Base-by-base conservation (phyloP, 306 rosid genomes). In the Lotus japonicus region DNA sequence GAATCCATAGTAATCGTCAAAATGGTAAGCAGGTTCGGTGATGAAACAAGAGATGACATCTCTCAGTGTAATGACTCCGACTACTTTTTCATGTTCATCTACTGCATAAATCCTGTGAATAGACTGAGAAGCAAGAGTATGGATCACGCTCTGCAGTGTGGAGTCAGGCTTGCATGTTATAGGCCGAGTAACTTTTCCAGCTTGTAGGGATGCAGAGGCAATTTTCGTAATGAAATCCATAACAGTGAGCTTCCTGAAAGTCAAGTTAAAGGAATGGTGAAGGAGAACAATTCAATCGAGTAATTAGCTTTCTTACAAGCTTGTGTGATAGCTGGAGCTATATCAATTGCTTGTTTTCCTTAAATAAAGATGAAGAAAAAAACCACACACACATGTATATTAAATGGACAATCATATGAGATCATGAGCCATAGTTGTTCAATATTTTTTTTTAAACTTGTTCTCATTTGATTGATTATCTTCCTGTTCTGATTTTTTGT, bases 31-130 rank as follows among this genome's bases (percentile, higher is more conserved):
- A 12, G 98, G 98, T 55, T 90, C 97, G 11, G 64, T 71, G 71
- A 88, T 84, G 79, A 90, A 94, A 82, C 98, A 86, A 64, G 96
- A 83, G 71, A 94, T 94, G 58, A 88, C 96, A 62, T 94, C 99
- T 84, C 99, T 85, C 70, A 94, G 89, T 15, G 97, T 94, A 49
- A 88, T 78, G 73, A 90, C 84, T 50, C 97, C 98, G 1, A 80
- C 58, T 42, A 85, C 88, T 72, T 82, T 87, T 51, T 83, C 82
- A 42, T 79, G 82, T 12, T 23, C 84, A 12, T 82, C 73, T 14
- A 76, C 88, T 48, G 76, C 91, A 60, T 88, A 82, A 70, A 90
- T 84, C 82, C 97, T 84, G 79, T 90, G 99, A 77, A 90, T 86
- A 14, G 88, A 87, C 56, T 81, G 81, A 77, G 95, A 86, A 74